Evolutionary conservation across 148 eudicot genomes (phyloP).

Genomic region (Rhododendron kiyosumense): DNA sequence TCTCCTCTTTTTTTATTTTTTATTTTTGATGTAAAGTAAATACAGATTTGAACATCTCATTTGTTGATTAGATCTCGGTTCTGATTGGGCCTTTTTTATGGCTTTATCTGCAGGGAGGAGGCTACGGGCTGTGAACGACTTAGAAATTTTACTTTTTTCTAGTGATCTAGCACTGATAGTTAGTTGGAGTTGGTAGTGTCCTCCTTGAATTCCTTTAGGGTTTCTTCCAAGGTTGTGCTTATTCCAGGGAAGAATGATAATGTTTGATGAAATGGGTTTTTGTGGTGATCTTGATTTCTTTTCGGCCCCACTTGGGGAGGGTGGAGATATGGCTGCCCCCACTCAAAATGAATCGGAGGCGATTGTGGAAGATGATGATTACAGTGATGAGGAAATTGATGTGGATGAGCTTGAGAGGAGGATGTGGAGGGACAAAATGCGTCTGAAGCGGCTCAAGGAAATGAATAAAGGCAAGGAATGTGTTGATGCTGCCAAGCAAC

Average conservation of each 20-base stretch:
- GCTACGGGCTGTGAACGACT: background rate
- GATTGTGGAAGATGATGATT: conserved; percentile 36
- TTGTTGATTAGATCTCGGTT: background rate
- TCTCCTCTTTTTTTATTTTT: background rate
- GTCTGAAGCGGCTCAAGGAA: conserved; percentile 60
- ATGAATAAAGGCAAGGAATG: conserved; percentile 35
- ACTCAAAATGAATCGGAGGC: conserved; percentile 23
- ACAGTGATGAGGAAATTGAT: conserved; percentile 61
- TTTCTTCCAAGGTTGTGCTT: conserved; percentile 1
- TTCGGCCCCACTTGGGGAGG: conserved; percentile 26
- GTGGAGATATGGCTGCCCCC: conserved; percentile 21
- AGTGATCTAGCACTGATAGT: background rate
- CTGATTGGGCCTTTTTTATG: background rate
- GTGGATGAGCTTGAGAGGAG: conserved; percentile 75
- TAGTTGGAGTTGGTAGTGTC: background rate
- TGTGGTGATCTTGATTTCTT: conserved; percentile 48
- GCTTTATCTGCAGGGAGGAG: background rate
- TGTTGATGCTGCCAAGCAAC: conserved; percentile 36
- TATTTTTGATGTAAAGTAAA: background rate
- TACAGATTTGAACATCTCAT: background rate
- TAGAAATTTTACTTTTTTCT: background rate
- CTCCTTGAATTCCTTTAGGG: background rate
- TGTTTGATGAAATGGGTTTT: conserved; percentile 55
- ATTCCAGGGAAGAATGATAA: conserved; percentile 23
- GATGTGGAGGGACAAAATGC: conserved; percentile 74